phyloP scores from a whole-genome alignment of 176 grass and related monocot species.

The Elymus sibiricus region DNA sequence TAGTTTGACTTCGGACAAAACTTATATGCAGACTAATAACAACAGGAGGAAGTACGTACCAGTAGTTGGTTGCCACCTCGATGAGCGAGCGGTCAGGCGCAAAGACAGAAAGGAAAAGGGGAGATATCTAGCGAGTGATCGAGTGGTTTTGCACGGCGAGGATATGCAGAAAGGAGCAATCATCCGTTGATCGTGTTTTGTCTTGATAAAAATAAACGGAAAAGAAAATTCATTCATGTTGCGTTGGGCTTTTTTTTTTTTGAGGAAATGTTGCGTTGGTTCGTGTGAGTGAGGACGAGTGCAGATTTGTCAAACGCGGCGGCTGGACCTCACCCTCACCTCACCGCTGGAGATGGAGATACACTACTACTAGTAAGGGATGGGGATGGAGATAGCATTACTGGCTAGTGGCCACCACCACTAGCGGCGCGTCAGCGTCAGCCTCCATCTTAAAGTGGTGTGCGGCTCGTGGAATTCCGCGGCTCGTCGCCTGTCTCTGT shows the following conservation, averaged over 20 bases:
- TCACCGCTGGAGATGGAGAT: no score
- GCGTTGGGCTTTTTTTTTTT: no score
- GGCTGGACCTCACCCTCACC: background rate
- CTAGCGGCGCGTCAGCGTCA: no score
- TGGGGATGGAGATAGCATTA: background rate
- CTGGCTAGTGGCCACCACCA: no score
- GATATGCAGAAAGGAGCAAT: background rate
- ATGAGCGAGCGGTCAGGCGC: background rate
- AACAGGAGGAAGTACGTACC: no score
- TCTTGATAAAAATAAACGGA: background rate
- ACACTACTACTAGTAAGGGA: no score
- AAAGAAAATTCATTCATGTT: background rate
- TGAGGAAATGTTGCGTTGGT: background rate
- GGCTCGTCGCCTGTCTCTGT: no score
- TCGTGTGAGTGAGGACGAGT: background rate
- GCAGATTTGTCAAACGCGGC: constrained; percentile 3
- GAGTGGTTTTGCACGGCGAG: background rate
- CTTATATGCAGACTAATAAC: no score
- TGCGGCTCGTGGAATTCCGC: no score
- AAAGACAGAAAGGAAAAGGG: background rate
- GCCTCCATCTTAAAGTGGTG: no score
- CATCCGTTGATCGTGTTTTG: background rate
- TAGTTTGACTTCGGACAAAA: no score
- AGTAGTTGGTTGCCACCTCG: background rate
- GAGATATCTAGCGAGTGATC: background rate